Evolutionary conservation across 2,329 filamentous ascomycete species (phyloP).

Genomic region (Hypoxylon sp.): DNA sequence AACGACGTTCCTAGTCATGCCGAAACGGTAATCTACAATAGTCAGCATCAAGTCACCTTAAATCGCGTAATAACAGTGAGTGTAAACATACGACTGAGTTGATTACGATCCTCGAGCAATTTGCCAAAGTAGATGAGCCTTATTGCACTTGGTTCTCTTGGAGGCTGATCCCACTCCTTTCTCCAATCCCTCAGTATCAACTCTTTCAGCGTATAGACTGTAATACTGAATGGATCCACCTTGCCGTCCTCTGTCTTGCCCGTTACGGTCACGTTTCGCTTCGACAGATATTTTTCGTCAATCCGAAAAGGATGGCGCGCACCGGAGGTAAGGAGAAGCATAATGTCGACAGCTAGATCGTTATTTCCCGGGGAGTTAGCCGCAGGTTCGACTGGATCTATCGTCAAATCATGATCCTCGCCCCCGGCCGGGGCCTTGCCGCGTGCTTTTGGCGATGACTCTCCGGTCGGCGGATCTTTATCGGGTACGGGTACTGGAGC

Average conservation of each 20-base stretch:
- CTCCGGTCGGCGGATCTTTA: constrained; percentile 44
- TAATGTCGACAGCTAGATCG: constrained; percentile 76
- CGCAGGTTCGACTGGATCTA: constrained; percentile 56
- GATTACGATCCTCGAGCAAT: constrained; percentile 88
- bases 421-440: constrained; percentile 50
- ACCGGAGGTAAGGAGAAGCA: constrained; percentile 82
- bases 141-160: constrained; percentile 89
- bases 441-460: constrained; percentile 52
- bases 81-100: constrained; percentile 78
- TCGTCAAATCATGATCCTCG: constrained; percentile 53
- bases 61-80: constrained; percentile 6
- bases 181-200: constrained; percentile 94
- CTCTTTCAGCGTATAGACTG: constrained; percentile 94
- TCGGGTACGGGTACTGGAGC: constrained; percentile 47
- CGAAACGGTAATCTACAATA: constrained; percentile 75
- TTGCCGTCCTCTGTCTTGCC: constrained; percentile 71
- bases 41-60: constrained; percentile 7
- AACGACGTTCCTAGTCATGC: constrained; percentile 75
- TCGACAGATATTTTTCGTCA: constrained; percentile 86
- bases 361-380: constrained; percentile 48
- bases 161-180: constrained; percentile 89
- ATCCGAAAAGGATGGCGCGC: constrained; percentile 91
- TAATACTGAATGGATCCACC: constrained; percentile 88
- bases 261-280: constrained; percentile 83
- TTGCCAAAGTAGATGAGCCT: constrained; percentile 93